A percentile compares a stretch with the other conserved stretches of the same genome.
Conservation (phyloP, 2,329 filamentous ascomycete genomes). For the Microdochium bolleyi region DNA sequence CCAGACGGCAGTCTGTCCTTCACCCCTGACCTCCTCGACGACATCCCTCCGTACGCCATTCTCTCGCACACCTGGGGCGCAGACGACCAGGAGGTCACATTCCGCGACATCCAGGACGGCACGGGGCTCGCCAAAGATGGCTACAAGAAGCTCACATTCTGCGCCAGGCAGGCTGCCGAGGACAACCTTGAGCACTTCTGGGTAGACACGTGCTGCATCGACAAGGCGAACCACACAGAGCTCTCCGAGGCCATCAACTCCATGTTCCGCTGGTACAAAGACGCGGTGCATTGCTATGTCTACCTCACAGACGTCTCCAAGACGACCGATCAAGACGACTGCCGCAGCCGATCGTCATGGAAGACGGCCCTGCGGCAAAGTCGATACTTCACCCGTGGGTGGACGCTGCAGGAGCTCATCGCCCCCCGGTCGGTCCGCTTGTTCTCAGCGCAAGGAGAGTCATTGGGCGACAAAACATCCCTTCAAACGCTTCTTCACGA, state of each 20-base stretch:
- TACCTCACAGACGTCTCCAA: not conserved
- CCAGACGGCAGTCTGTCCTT: not conserved
- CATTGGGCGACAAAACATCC: not conserved
- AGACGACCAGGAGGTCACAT: conserved; percentile 4
- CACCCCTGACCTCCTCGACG: not conserved
- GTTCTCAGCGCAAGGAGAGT: not conserved
- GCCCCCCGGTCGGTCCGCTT: not conserved
- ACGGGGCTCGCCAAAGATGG: not conserved
- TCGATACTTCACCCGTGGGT: not conserved
- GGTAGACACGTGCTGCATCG: not conserved
- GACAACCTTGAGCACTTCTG: not conserved
- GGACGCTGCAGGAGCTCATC: not conserved
- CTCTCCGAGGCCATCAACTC: not conserved
- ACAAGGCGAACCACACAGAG: not conserved
- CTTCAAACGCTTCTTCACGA: not conserved
- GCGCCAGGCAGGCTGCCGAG: not conserved
- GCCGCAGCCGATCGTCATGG: not conserved
- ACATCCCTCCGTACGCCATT: conserved; percentile 15
- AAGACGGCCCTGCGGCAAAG: not conserved
- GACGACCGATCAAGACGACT: not conserved
- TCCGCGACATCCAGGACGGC: not conserved
- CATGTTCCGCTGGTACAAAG: not conserved
- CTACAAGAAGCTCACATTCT: not conserved
- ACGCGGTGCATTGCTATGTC: not conserved
- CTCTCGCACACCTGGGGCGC: conserved; percentile 17